Percentiles rank a stretch among this genome's conserved stretches.
Evolutionary conservation across 108 stramenopile species (phyloP).

Genomic region (Phaeodactylum tricornutum): DNA sequence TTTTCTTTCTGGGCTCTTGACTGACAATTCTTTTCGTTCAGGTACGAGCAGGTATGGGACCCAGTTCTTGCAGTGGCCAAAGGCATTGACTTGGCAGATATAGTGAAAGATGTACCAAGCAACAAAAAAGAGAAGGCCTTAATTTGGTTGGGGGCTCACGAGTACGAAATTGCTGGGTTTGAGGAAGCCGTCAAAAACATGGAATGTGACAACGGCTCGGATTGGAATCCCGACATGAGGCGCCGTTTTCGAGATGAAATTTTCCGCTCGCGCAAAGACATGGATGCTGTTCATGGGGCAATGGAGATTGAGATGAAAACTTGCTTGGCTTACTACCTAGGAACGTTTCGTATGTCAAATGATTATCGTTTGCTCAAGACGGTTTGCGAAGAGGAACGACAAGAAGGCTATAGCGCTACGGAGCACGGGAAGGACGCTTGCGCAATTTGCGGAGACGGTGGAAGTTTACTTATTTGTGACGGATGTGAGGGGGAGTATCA

Average conservation of each 20-base stretch:
- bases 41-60: conserved; percentile 56
- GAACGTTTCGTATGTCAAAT: conserved; percentile 54
- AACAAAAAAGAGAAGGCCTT: conserved; percentile 51
- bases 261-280: conserved; percentile 51
- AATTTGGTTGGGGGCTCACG: conserved; percentile 26
- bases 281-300: conserved; percentile 29
- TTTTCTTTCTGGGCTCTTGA: background rate
- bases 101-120: conserved; percentile 29
- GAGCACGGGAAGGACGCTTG: conserved; percentile 41
- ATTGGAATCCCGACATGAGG: conserved; percentile 62
- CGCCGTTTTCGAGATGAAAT: conserved; percentile 35
- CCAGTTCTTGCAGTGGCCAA: conserved; percentile 22
- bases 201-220: conserved; percentile 29
- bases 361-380: conserved; percentile 56
- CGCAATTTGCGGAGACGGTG: conserved; percentile 62
- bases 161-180: conserved; percentile 25
- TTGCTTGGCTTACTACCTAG: conserved; percentile 51
- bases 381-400: conserved; percentile 24
- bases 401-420: conserved; percentile 11
- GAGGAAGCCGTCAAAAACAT: conserved; percentile 23
- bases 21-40: conserved; percentile 1
- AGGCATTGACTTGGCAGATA: conserved; percentile 24
- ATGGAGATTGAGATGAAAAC: conserved; percentile 36
- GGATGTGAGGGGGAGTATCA: conserved; percentile 75
- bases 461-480: conserved; percentile 73